phyloP scores from a whole-genome alignment of 2,329 filamentous ascomycete genomes.

The Cladosporium velox region DNA sequence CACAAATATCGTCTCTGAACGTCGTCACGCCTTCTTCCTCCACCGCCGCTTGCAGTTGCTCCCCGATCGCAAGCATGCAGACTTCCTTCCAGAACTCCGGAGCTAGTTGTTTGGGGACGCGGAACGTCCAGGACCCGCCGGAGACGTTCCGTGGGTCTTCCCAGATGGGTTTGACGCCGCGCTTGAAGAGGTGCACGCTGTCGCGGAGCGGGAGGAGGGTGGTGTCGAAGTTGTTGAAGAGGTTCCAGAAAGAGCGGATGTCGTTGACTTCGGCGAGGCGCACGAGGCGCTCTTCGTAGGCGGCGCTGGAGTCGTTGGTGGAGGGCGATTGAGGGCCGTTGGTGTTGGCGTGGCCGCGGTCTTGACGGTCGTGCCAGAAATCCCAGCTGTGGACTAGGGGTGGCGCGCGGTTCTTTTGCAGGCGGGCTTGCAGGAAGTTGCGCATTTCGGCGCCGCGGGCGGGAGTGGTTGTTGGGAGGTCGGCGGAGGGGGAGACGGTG shows the following conservation, averaged over 20 bases:
- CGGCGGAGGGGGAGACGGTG: slow-evolving; percentile 43
- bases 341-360: no score
- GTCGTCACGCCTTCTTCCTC: slow-evolving; percentile 54
- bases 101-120: slow-evolving; percentile 72
- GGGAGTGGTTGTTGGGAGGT: slow-evolving; percentile 68
- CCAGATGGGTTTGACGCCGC: slow-evolving; percentile 78
- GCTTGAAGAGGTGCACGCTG: slow-evolving; percentile 75
- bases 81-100: slow-evolving; percentile 80
- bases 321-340: slow-evolving; percentile 14
- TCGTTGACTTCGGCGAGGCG: slow-evolving; percentile 49
- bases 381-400: slow-evolving; percentile 55
- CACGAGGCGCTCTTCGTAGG: slow-evolving; percentile 50
- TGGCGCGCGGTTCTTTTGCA: slow-evolving; percentile 38
- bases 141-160: slow-evolving; percentile 83
- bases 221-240: slow-evolving; percentile 72
- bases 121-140: slow-evolving; percentile 91
- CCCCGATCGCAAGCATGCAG: slow-evolving; percentile 78
- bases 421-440: slow-evolving; percentile 39
- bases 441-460: slow-evolving; percentile 77
- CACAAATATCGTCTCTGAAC: slow-evolving; percentile 79
- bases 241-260: slow-evolving; percentile 52
- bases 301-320: slow-evolving; percentile 29
- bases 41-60: slow-evolving; percentile 73
- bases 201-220: slow-evolving; percentile 69
- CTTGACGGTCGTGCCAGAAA: slow-evolving; percentile 54